Evolutionary conservation across 768 basidiomycete genomes (phyloP).

Genomic region (Pleurotus cornucopiae): DNA sequence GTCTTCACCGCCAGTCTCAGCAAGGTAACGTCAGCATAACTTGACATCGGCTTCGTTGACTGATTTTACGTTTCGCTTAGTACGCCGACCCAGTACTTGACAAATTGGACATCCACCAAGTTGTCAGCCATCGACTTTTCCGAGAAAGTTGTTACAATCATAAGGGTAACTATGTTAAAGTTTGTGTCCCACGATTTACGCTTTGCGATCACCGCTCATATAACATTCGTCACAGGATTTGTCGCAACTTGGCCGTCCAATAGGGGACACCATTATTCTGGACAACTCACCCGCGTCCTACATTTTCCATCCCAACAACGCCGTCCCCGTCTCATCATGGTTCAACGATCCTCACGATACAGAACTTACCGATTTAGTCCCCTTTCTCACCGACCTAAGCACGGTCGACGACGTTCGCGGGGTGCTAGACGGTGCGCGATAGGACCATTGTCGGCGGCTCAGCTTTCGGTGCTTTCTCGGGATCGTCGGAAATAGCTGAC

Average conservation of each 20-base stretch:
- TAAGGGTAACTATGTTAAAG: constrained; percentile 99
- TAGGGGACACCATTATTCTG: constrained; percentile 92
- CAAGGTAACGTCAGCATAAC: constrained; percentile 56
- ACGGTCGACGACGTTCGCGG: constrained; percentile 88
- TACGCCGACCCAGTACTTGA: constrained; percentile 99
- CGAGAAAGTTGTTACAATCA: constrained; percentile 99
- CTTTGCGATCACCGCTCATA: not conserved
- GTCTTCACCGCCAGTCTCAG: constrained; percentile 97
- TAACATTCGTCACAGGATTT: constrained; percentile 62
- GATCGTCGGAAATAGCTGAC: not conserved
- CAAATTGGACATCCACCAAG: constrained; percentile 89
- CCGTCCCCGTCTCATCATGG: constrained; percentile 98
- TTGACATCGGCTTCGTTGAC: not conserved
- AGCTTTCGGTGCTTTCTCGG: not conserved
- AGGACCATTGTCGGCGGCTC: constrained; percentile 14
- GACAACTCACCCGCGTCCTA: constrained; percentile 99
- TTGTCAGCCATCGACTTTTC: constrained; percentile 92
- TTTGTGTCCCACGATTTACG: constrained; percentile 25
- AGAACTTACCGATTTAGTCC: constrained; percentile 91
- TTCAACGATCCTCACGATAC: constrained; percentile 99
- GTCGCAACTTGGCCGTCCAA: constrained; percentile 93
- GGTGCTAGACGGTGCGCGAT: constrained; percentile 83
- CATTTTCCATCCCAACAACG: constrained; percentile 99
- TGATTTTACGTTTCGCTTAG: constrained; percentile 34
- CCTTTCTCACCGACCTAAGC: constrained; percentile 87